phyloP scores from a whole-genome alignment of 805 yeast species.

The Schwanniomyces occidentalis region DNA sequence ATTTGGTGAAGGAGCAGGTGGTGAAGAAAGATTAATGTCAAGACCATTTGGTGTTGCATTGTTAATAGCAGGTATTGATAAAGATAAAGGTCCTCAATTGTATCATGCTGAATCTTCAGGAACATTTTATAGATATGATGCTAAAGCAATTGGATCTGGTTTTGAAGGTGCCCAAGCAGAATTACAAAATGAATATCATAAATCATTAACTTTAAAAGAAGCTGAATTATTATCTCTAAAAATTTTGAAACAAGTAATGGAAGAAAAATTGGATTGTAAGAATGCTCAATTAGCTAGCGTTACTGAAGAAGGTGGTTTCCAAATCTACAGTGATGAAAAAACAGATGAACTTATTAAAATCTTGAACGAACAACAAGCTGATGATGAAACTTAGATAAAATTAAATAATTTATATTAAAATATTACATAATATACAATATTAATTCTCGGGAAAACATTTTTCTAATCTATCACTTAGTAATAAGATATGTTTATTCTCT shows the following conservation, averaged over 20 bases:
- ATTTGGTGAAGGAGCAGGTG: conserved; percentile 96
- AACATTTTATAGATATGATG: conserved; percentile 95
- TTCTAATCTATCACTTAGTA: conserved; percentile 45
- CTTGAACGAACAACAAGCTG: conserved; percentile 68
- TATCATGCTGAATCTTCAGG: conserved; percentile 99
- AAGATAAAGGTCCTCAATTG: conserved; percentile 91
- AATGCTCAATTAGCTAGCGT: conserved; percentile 95
- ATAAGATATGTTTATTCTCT: conserved; percentile 47
- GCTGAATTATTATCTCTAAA: conserved; percentile 89
- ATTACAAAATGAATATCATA: conserved; percentile 93
- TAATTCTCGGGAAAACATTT: conserved; percentile 30
- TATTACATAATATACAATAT: conserved; percentile 2
- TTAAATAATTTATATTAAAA: conserved; percentile 2
- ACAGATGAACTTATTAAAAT: conserved; percentile 78
- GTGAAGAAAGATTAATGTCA: conserved; percentile 93
- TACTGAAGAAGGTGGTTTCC: conserved; percentile 82
- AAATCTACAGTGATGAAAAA: conserved; percentile 78
- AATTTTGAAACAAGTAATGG: conserved; percentile 97
- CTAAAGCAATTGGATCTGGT: conserved; percentile 98
- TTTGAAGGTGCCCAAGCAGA: conserved; percentile 99
- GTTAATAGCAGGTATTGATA: conserved; percentile 90
- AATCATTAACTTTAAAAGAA: conserved; percentile 84
- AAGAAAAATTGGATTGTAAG: conserved; percentile 91
- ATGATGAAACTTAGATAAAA: conserved; percentile 24
- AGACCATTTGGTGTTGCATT: conserved; percentile 99